A percentile compares a stretch with the other conserved stretches of the same genome.
These are phyloP conservation scores for Periconia digitata DNA, from an alignment of 2,329 filamentous ascomycete genomes.

Conservation along the genomic window DNA sequence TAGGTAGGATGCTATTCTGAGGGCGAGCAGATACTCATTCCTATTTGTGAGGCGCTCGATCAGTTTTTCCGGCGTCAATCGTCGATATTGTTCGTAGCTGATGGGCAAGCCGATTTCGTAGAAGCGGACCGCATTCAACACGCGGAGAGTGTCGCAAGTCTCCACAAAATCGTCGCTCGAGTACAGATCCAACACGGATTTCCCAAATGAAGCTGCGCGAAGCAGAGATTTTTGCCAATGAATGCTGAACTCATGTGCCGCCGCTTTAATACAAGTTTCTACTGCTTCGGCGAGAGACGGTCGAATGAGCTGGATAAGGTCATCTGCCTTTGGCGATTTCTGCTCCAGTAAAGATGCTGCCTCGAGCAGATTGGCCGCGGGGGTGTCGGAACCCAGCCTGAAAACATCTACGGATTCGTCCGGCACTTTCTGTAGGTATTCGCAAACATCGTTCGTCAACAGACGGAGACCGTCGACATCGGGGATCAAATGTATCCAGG, in stretches of 20 bases:
- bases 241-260: slow-evolving; percentile 85
- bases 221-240: slow-evolving; percentile 94
- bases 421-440: slow-evolving; percentile 94
- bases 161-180: slow-evolving; percentile 99
- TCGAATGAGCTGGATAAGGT: slow-evolving; percentile 93
- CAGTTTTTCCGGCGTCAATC: slow-evolving; percentile 86
- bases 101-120: slow-evolving; percentile 89
- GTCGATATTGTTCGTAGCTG: slow-evolving; percentile 91
- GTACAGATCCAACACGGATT: slow-evolving; percentile 95
- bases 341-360: slow-evolving; percentile 88
- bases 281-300: slow-evolving; percentile 88
- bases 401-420: slow-evolving; percentile 87
- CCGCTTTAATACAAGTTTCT: slow-evolving; percentile 88
- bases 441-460: slow-evolving; percentile 90
- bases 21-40: slow-evolving; percentile 85
- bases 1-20: slow-evolving; percentile 85
- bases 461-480: slow-evolving; percentile 89
- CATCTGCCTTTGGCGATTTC: slow-evolving; percentile 94
- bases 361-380: slow-evolving; percentile 90
- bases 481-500: slow-evolving; percentile 82
- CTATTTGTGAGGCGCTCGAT: slow-evolving; percentile 83
- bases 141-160: slow-evolving; percentile 91
- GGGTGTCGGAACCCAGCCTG: slow-evolving; percentile 80
- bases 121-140: slow-evolving; percentile 88
- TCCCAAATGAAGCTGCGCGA: slow-evolving; percentile 96